Base-by-base conservation (phyloP, 441 rosid species). In the Brassica balearica region DNA sequence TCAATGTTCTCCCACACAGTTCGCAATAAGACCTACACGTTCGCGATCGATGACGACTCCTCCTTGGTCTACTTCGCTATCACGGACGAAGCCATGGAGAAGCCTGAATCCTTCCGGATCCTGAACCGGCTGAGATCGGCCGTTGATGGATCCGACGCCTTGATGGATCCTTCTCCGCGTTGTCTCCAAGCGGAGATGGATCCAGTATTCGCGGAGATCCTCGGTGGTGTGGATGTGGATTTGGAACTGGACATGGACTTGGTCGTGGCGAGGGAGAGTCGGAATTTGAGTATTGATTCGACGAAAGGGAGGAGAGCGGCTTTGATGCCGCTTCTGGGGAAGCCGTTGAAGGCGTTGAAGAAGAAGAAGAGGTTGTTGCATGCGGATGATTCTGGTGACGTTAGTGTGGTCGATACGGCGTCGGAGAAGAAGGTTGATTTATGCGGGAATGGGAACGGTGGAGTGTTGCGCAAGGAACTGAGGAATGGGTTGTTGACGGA, bases 1-100 rank as follows among this genome's bases (percentile, higher is more conserved):
- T 86, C 95, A 3, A 63, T 73, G 59, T 95, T 93, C 82, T 90
- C 91, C 48, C 97, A 93, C 43, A 91, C 98, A 38, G 83, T 76
- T 62, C 76, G 80, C 25, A 65, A 83, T 14, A 86, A 86, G 75
- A 86, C 91, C 12, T 88, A 91, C 82, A 83, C 91, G 4, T 95
- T 89, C 88, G 80, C 92, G 9, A 86, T 92, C 84, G 81, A 88
- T 79, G 81, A 82, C 2, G 58, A 14, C 60, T 55, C 56, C 72
- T 86, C 88, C 22, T 84, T 92, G 51, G 87, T 80, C 14, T 93
- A 82, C 81, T 93, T 96, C 82, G 87, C 82, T 29, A 87, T 96
- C n/a, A 72, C 36, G 8, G 84, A 87, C 29, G 88, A 84, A 38
- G 3, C 69, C 63, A 83, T 90, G 76, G 84, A 72, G n/a, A 90